Evolutionary conservation across 768 basidiomycete species (phyloP), one percentile per base, ranked within the genome.

Genomic region (Hemileccinum rubropunctum): DNA sequence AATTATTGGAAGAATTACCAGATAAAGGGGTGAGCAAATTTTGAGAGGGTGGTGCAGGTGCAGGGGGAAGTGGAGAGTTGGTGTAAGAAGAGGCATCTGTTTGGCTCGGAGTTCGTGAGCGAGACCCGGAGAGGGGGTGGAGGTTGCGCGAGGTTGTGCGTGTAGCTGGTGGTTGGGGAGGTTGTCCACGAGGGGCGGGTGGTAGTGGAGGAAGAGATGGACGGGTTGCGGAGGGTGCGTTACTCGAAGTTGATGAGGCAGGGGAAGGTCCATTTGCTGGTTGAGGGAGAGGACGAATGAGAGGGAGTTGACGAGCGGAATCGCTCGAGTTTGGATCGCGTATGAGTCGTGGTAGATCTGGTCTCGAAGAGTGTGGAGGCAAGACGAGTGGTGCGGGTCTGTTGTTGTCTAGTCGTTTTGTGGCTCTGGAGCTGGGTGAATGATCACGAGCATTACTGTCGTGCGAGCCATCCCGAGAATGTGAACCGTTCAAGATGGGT

Each of bases 371-470:
- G 51, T 76, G 76, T 1, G 76, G 75, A 15, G 80, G 76, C 10
- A 95, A 75, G 56, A 87, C 82, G n/a, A 95, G 72, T 0, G 93
- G 92, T 0, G 92, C 86, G 4, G 92, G 93, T 52, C 92, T 73
- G 35, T 75, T 78, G 45, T 72, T 79, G 57, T 87, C 81, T 23
- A 82, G 73, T 20, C 82, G 75, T 53, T 81, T 75, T 27, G 68
- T 56, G 1, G 57, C 53, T 2, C 66, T 23, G n/a, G n/a, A n/a
- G n/a, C n/a, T n/a, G n/a, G n/a, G n/a, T n/a, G n/a, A n/a, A n/a
- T n/a, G n/a, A 23, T 23, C 23, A 23, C 23, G 23, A 6, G 23
- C 23, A 3, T 3, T 23, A 23, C 23, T 23, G 23, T 23, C 23
- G 6, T 23, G 23, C 23, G 23, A 23, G 23, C 23, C 6, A 6